phyloP scores from a whole-genome alignment of 345 rosid species.

The Citrus australasica region DNA sequence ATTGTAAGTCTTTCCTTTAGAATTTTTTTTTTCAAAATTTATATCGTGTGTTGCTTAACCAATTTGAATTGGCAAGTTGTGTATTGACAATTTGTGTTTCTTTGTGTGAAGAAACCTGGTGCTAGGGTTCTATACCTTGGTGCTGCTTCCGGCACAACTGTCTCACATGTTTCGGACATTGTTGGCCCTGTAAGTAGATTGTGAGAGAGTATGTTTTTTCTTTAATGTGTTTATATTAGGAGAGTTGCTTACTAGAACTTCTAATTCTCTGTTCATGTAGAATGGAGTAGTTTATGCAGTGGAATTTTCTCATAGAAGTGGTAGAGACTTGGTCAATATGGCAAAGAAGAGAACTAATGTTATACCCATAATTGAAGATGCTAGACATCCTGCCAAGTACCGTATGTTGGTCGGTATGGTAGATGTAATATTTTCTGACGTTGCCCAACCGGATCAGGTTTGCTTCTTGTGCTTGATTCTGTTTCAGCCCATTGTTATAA shows the following conservation, averaged over 20 bases:
- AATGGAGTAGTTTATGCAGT: constrained; percentile 91
- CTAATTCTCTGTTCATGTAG: constrained; percentile 26
- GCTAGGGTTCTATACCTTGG: constrained; percentile 94
- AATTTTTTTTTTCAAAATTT: background rate
- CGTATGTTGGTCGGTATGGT: constrained; percentile 99
- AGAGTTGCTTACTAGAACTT: background rate
- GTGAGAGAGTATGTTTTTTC: background rate
- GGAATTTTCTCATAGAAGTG: constrained; percentile 97
- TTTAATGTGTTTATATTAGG: background rate
- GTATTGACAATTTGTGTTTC: background rate
- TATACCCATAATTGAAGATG: constrained; percentile 96
- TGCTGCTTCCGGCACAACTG: constrained; percentile 99
- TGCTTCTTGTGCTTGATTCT: constrained; percentile 11
- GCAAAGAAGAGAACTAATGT: constrained; percentile 95
- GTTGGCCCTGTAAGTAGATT: constrained; percentile 82
- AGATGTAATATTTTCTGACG: constrained; percentile 98
- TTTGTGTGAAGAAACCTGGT: constrained; percentile 76
- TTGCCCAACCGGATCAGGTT: constrained; percentile 99
- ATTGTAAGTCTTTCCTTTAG: constrained; percentile 49
- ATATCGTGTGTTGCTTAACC: background rate
- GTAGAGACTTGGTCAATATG: constrained; percentile 97
- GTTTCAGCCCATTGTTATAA: background rate
- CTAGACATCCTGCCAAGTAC: constrained; percentile 95
- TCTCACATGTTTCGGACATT: constrained; percentile 92
- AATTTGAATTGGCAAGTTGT: background rate